Percentiles rank a stretch among this genome's conserved stretches.
These are phyloP conservation scores for Friedmanniomyces simplex DNA, from an alignment of 495 filamentous ascomycete genomes.

Conservation along the genomic window DNA sequence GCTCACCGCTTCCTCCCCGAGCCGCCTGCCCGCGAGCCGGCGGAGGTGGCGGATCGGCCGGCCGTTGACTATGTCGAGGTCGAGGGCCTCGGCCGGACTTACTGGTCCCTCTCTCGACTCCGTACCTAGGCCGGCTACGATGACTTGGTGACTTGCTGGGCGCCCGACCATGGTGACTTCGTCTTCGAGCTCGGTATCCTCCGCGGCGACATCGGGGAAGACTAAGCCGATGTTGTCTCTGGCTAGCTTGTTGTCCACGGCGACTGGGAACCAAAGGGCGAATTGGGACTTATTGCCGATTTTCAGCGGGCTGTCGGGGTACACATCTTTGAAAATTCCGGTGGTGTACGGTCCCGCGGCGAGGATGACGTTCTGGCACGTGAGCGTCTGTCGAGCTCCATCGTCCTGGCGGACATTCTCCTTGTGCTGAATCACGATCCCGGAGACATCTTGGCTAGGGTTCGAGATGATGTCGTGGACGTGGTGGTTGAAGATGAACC, in stretches of 20 bases:
- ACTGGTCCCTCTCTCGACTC: not conserved
- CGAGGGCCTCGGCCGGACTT: not conserved
- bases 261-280: not conserved
- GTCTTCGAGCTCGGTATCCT: not conserved
- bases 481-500: slow-evolving; percentile 6
- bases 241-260: not conserved
- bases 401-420: not conserved
- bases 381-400: not conserved
- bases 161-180: slow-evolving; percentile 5
- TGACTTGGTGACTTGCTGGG: not conserved
- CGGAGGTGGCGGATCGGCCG: not conserved
- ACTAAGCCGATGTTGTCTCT: slow-evolving; percentile 5
- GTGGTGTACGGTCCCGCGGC: slow-evolving; percentile 14
- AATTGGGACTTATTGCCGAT: not conserved
- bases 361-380: slow-evolving; percentile 11
- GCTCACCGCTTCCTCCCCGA: not conserved
- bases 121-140: not conserved
- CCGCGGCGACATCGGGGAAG: not conserved
- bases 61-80: not conserved
- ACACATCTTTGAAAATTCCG: slow-evolving; percentile 1
- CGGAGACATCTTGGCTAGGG: not conserved
- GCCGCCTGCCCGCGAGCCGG: not conserved
- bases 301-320: not conserved
- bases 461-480: not conserved
- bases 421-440: not conserved